Conservation (phyloP, 108 stramenopile species). For the Pseudonitzschia multistriata region DNA sequence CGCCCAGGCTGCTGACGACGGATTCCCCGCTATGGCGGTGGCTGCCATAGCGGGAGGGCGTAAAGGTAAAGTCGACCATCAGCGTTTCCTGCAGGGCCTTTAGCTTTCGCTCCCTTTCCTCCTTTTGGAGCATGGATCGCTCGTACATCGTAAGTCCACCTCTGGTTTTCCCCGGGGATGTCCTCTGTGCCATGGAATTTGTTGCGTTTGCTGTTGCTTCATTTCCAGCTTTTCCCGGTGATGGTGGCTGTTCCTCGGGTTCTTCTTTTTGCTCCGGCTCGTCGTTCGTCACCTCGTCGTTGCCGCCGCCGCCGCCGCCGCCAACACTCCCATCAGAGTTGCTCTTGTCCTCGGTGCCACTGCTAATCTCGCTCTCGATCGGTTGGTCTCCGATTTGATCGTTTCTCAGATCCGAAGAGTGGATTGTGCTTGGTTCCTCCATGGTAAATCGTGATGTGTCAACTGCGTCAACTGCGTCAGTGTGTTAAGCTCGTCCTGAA, state of each 20-base stretch:
- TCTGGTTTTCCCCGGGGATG: neutral
- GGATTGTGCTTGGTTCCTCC: no score
- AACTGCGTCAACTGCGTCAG: no score
- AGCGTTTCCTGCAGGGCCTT: slow-evolving; percentile 26
- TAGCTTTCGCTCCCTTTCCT: slow-evolving; percentile 29
- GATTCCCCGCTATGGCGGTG: slow-evolving; percentile 1
- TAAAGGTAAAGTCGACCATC: slow-evolving; percentile 27
- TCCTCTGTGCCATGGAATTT: neutral
- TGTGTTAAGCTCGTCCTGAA: no score
- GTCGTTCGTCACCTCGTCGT: neutral
- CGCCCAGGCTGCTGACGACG: slow-evolving; percentile 13
- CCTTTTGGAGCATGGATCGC: slow-evolving; percentile 23
- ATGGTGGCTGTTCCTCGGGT: neutral
- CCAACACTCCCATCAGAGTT: no score
- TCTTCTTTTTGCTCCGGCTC: neutral
- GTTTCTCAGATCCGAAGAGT: no score
- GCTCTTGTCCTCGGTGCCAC: no score
- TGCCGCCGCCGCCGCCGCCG: neutral
- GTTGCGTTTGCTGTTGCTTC: neutral
- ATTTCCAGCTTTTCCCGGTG: neutral
- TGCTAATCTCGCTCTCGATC: no score
- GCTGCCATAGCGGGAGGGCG: slow-evolving; percentile 3
- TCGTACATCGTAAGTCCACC: slow-evolving; percentile 31
- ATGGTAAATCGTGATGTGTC: no score
- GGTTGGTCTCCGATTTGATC: no score